Evolutionary conservation across 1,284 basidiomycete species (phyloP).

Genomic region (Boletus smithii): DNA sequence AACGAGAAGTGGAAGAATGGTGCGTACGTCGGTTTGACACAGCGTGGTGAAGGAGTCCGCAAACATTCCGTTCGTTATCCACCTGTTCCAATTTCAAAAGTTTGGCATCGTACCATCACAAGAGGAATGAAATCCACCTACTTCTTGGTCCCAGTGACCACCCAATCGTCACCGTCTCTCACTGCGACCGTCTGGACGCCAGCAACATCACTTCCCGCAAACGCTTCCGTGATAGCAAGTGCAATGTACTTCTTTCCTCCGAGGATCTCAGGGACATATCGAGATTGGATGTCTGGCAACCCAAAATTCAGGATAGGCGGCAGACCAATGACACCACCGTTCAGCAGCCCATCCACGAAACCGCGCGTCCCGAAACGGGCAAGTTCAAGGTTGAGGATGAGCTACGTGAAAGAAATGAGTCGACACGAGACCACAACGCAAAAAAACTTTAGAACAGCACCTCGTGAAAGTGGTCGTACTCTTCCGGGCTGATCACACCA

Average conservation of each 20-base stretch:
- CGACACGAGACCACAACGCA: background rate
- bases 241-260: constrained; percentile 80
- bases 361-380: constrained; percentile 80
- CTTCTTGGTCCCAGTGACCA: constrained; percentile 89
- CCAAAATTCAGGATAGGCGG: constrained; percentile 89
- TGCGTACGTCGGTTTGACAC: constrained; percentile 59
- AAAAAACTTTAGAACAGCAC: constrained; percentile 30
- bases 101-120: background rate
- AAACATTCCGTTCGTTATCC: constrained; percentile 92
- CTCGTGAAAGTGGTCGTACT: constrained; percentile 82
- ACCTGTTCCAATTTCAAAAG: constrained; percentile 41
- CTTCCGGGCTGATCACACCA: constrained; percentile 84
- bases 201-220: constrained; percentile 91
- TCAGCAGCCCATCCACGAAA: constrained; percentile 79
- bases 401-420: constrained; percentile 37
- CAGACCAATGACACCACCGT: constrained; percentile 80
- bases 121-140: constrained; percentile 19
- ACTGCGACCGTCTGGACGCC: constrained; percentile 83
- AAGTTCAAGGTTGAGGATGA: constrained; percentile 86
- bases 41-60: constrained; percentile 79
- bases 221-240: constrained; percentile 74
- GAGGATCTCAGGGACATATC: constrained; percentile 70
- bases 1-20: background rate
- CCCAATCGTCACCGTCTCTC: constrained; percentile 80
- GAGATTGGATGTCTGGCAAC: constrained; percentile 65